phyloP scores from a whole-genome alignment of 1,139 yeast species.

The Protomyces arabidopsidicola region DNA sequence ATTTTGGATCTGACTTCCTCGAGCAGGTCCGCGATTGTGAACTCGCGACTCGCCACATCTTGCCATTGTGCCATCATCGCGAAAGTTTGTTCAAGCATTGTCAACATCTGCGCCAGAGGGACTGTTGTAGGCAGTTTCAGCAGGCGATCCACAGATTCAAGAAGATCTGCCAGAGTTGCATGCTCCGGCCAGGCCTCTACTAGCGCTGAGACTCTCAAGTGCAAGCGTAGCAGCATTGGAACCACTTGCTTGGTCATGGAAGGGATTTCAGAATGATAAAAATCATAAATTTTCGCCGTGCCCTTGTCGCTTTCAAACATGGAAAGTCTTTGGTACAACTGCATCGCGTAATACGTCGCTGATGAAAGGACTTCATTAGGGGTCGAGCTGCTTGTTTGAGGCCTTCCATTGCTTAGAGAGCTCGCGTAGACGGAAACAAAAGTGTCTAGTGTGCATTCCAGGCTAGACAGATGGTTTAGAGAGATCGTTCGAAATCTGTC shows the following conservation, averaged over 20 bases:
- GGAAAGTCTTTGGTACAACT: neutral
- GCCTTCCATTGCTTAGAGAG: neutral
- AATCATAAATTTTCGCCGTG: slow-evolving; percentile 46
- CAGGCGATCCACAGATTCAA: slow-evolving; percentile 64
- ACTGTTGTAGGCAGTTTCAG: slow-evolving; percentile 57
- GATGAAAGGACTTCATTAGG: neutral
- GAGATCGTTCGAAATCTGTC: neutral
- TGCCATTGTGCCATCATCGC: slow-evolving; percentile 88
- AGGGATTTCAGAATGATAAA: slow-evolving; percentile 63
- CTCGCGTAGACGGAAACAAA: neutral
- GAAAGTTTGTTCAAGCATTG: slow-evolving; percentile 81
- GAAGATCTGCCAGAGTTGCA: slow-evolving; percentile 71
- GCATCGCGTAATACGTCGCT: slow-evolving; percentile 15
- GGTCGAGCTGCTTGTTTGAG: neutral
- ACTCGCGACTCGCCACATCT: slow-evolving; percentile 77
- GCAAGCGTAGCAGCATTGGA: slow-evolving; percentile 46
- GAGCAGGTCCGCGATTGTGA: slow-evolving; percentile 55
- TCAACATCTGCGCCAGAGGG: slow-evolving; percentile 72
- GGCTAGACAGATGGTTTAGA: neutral
- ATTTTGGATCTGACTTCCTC: slow-evolving; percentile 61
- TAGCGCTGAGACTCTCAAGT: slow-evolving; percentile 48
- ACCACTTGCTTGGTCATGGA: slow-evolving; percentile 49
- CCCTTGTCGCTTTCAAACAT: neutral
- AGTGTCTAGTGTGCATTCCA: neutral
- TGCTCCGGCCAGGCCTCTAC: slow-evolving; percentile 89